Evolutionary conservation across 2,329 filamentous ascomycete genomes (phyloP).

Genomic region (Sclerotinia trifoliorum): DNA sequence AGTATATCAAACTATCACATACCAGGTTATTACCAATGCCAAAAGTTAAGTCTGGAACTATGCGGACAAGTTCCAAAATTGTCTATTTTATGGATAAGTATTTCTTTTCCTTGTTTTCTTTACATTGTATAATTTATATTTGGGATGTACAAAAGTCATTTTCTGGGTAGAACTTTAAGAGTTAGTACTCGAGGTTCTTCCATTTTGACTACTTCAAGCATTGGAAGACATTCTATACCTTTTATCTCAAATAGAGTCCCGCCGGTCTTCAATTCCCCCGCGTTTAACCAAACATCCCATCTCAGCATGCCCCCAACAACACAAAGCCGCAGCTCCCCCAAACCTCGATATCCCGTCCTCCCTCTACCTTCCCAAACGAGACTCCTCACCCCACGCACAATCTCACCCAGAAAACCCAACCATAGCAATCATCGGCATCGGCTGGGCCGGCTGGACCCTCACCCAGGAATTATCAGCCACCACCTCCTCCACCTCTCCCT

Average conservation of each 20-base stretch:
- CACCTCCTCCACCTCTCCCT: constrained; percentile 32
- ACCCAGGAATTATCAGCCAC: constrained; percentile 40
- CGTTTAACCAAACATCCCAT: neutral
- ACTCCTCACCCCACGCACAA: neutral
- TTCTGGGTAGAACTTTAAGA: neutral
- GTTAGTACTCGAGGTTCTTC: neutral
- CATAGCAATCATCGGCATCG: constrained; percentile 12
- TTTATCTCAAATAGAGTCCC: too few species aligned
- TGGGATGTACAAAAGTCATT: neutral
- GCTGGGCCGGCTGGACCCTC: constrained; percentile 42
- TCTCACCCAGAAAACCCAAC: neutral
- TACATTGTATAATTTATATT: neutral
- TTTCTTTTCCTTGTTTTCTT: neutral
- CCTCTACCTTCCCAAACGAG: neutral
- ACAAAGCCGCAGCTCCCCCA: neutral
- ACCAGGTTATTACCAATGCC: neutral
- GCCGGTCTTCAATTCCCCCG: neutral
- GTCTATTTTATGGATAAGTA: neutral
- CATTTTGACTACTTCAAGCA: neutral
- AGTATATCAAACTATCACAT: neutral
- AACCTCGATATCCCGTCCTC: neutral
- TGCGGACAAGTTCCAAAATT: neutral
- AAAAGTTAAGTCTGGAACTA: neutral
- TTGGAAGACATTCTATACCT: too few species aligned
- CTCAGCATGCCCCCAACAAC: neutral